Conservation (phyloP, 441 rosid species). For the Croton laevigatus region DNA sequence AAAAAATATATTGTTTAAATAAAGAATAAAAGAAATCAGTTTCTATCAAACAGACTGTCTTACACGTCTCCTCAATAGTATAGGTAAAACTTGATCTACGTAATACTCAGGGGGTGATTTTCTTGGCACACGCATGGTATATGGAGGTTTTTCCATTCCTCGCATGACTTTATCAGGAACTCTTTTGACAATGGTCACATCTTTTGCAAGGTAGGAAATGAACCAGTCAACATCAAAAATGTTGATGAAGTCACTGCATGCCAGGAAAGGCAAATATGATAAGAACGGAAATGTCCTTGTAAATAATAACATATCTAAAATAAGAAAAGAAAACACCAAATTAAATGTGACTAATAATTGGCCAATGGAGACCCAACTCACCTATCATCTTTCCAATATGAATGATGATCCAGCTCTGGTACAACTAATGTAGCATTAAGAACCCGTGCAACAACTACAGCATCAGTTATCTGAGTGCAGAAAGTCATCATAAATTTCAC, state of each 20-base stretch:
- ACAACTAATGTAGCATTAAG: slow-evolving; percentile 96
- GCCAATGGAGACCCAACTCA: slow-evolving; percentile 27
- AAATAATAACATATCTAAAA: neutral
- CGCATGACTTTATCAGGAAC: slow-evolving; percentile 92
- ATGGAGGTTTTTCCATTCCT: slow-evolving; percentile 94
- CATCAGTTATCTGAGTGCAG: slow-evolving; percentile 79
- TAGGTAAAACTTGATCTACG: slow-evolving; percentile 91
- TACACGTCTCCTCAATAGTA: slow-evolving; percentile 75
- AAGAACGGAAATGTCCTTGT: neutral
- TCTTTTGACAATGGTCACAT: slow-evolving; percentile 85
- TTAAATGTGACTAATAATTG: neutral
- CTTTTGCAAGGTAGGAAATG: slow-evolving; percentile 83
- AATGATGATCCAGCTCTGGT: slow-evolving; percentile 94
- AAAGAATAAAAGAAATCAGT: neutral
- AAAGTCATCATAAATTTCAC: slow-evolving; percentile 20
- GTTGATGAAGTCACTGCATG: slow-evolving; percentile 83
- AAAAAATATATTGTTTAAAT: neutral
- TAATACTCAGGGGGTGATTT: slow-evolving; percentile 93
- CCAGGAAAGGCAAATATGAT: slow-evolving; percentile 14
- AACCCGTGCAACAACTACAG: slow-evolving; percentile 90
- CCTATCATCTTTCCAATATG: slow-evolving; percentile 98
- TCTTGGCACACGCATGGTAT: slow-evolving; percentile 95
- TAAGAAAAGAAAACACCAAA: slow-evolving; percentile 2
- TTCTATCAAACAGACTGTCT: slow-evolving; percentile 25
- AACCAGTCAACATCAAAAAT: slow-evolving; percentile 93